Evolutionary conservation across 257 asterid genomes (phyloP).

Genomic region (Thymus mandschuricus): DNA sequence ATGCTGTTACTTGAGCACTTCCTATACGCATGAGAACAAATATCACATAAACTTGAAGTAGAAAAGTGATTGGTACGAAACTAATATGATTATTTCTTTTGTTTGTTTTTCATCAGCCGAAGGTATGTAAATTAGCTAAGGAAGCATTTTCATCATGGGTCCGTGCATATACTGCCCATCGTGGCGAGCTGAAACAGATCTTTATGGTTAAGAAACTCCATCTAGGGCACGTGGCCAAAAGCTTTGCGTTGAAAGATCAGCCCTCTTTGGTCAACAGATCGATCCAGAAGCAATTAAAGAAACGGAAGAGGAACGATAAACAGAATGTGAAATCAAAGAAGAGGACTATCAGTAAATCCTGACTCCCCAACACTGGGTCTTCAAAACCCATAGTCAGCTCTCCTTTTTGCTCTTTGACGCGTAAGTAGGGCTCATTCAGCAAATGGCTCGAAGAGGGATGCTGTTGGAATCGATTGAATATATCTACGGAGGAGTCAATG

Average conservation of each 20-base stretch:
- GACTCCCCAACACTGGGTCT: constrained; percentile 22
- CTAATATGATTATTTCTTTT: constrained; percentile 4
- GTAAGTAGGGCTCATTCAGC: not conserved
- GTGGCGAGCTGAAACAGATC: constrained; percentile 87
- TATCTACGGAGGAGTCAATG: not conserved
- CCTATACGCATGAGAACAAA: not conserved
- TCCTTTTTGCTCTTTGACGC: not conserved
- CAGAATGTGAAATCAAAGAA: constrained; percentile 54
- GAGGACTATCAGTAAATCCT: constrained; percentile 48
- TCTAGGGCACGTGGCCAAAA: constrained; percentile 86
- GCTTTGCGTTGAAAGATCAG: constrained; percentile 87
- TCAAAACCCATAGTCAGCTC: not conserved
- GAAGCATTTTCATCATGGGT: constrained; percentile 90
- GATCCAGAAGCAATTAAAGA: constrained; percentile 67
- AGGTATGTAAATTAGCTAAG: constrained; percentile 58
- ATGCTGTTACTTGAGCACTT: constrained; percentile 16
- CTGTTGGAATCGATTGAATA: not conserved
- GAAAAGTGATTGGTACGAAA: constrained; percentile 14
- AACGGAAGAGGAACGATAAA: constrained; percentile 58
- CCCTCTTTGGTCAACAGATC: constrained; percentile 85
- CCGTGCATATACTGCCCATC: constrained; percentile 92
- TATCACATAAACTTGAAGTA: constrained; percentile 12
- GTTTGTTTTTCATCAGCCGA: constrained; percentile 48
- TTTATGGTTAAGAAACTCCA: constrained; percentile 90
- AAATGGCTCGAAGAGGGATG: not conserved